Evolutionary conservation across 2,329 filamentous ascomycete species (phyloP).

Genomic region (Pseudocercospora cruenta): DNA sequence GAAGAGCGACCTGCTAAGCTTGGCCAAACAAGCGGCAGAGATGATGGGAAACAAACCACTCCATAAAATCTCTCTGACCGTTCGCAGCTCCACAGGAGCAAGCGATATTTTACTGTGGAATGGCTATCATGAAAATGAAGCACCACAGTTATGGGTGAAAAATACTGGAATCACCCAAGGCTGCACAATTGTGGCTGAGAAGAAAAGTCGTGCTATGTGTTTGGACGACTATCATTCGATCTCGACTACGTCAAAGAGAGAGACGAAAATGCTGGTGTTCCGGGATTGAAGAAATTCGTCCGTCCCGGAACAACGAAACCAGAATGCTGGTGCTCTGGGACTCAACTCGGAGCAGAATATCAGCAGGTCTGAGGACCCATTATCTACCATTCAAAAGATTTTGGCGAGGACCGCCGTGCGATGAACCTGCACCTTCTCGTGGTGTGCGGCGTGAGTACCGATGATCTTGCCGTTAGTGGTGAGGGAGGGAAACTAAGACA

Average conservation of each 20-base stretch:
- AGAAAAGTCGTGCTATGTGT: not conserved
- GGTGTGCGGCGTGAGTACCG: not conserved
- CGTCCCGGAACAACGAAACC: no score
- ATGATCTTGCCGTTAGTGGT: not conserved
- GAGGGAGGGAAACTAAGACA: conserved; percentile 1
- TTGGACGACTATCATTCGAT: not conserved
- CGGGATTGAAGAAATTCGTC: not conserved
- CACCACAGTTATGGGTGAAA: not conserved
- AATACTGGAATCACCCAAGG: not conserved
- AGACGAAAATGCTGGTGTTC: not conserved
- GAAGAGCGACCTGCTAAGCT: not conserved
- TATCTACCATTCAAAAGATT: not conserved
- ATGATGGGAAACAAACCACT: not conserved
- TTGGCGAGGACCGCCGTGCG: not conserved
- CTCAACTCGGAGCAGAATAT: not conserved
- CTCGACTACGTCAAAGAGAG: not conserved
- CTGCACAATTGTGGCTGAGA: not conserved
- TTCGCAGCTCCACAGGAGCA: not conserved
- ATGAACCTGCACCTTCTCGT: not conserved
- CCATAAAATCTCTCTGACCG: not conserved
- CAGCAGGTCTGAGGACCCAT: not conserved
- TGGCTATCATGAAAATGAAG: not conserved
- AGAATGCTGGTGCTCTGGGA: not conserved
- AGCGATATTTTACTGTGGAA: not conserved
- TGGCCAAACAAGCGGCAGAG: not conserved